Percentiles rank a stretch among this genome's conserved stretches.
Conservation (phyloP, 2,329 filamentous ascomycete species). For the Colletotrichum melonis region DNA sequence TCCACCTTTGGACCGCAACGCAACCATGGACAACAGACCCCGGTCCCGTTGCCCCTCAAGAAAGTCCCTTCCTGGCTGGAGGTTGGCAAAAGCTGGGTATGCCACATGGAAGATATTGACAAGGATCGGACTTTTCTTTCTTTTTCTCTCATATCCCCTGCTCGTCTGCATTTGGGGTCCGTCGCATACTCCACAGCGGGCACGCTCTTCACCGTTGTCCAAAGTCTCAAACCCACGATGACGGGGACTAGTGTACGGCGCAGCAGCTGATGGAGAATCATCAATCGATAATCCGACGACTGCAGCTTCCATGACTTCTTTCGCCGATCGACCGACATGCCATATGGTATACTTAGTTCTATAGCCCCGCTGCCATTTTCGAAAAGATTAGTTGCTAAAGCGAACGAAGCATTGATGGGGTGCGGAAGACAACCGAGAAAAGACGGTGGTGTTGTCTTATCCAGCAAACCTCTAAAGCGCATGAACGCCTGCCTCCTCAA, state of each 20-base stretch:
- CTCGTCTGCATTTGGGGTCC: constrained; percentile 4
- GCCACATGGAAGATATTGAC: constrained; percentile 23
- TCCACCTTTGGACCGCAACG: background rate
- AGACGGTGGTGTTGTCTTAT: background rate
- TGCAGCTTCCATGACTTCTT: background rate
- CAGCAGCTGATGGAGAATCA: constrained; percentile 1
- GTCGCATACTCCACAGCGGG: background rate
- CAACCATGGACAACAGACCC: background rate
- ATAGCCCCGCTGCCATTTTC: background rate
- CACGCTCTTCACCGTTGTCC: background rate
- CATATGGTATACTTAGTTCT: background rate
- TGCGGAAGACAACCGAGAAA: background rate
- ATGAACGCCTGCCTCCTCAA: constrained; percentile 24
- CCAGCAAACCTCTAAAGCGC: constrained; percentile 10
- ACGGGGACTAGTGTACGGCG: background rate
- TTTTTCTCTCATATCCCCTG: background rate
- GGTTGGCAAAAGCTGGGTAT: background rate
- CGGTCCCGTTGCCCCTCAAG: constrained; percentile 7
- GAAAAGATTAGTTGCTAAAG: background rate
- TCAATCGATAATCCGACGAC: background rate
- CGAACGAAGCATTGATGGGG: background rate
- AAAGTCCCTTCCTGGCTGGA: constrained; percentile 14
- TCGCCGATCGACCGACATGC: background rate
- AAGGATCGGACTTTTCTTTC: constrained; percentile 18
- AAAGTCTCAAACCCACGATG: background rate